Evolutionary conservation across 106 monocot genomes (phyloP).

Genomic region (Gastrodia elata): DNA sequence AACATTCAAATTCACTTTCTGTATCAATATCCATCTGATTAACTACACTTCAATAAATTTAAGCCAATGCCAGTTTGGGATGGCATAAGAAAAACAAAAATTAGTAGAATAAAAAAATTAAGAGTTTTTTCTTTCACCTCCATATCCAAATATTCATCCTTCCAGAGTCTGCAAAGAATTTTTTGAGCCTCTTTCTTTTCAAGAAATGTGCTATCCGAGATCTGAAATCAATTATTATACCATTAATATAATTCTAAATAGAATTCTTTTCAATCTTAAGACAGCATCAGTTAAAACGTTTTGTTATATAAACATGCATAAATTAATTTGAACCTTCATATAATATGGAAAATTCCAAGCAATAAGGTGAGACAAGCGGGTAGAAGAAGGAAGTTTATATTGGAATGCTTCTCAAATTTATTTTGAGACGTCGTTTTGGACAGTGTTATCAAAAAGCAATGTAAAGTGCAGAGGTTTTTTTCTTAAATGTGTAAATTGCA

Average conservation of each 20-base stretch:
- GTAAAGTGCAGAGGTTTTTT: no score
- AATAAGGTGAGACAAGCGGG: no score
- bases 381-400: no score
- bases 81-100: neutral
- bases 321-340: no score
- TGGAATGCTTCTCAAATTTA: no score
- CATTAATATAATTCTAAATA: neutral
- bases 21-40: conserved; percentile 14
- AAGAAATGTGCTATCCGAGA: conserved; percentile 30
- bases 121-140: conserved; percentile 28
- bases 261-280: neutral
- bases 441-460: no score
- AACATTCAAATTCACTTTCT: conserved; percentile 31
- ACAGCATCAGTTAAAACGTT: neutral
- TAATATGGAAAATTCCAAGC: no score
- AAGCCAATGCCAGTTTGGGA: neutral
- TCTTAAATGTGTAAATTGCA: no score
- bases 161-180: conserved; percentile 75
- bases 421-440: no score
- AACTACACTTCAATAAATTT: neutral
- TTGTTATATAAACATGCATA: no score
- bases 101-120: neutral
- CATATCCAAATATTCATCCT: conserved; percentile 61
- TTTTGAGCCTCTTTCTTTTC: conserved; percentile 54
- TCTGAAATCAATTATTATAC: conserved; percentile 13